Evolutionary conservation across 2,329 filamentous ascomycete genomes (phyloP), one percentile per base, ranked within the genome.

Genomic region (Huntiella decipiens): DNA sequence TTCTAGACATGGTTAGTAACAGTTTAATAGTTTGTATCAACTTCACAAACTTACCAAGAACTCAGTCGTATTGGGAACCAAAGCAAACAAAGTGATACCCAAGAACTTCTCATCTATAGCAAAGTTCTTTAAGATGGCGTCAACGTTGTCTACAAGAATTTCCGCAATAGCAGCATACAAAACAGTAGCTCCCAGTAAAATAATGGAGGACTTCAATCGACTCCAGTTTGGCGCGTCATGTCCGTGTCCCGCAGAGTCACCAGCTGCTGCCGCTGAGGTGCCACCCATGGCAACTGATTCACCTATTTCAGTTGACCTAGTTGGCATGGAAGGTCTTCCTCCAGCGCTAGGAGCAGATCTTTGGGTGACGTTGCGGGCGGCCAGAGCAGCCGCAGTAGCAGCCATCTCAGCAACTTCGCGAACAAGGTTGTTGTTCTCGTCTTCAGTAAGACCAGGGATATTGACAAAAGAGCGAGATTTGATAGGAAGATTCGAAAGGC

Each of bases 211-310:
- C 71, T 96, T 96, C 45, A 72, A 74, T 51, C 86, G 79, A 55
- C 88, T 84, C 91, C 91, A 98, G 59, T 98, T 98, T 4, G 91
- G 91, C n/a, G 91, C 91, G 61, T 98, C 91, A 56, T 98, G 92
- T 1, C 88, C 87, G 44, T 71, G 69, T 11, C 62, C 58, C 35
- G 52, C 54, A n/a, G 53, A 55, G 36, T 63, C 63, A 0, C 57
- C 60, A 5, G 57, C 56, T 32, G 56, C 56, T 2, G 54, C 55
- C n/a, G 55, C 58, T 15, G 32, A 15, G 19, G 13, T 51, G 2
- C 52, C 54, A 3, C 51, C 53, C 4, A 51, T 15, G 43, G 11
- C 17, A 40, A 55, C 19, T 53, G 43, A 10, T 28, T 41, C 31
- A 53, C 44, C n/a, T 56, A 54, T 50, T 51, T 52, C 51, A 11